Evolutionary conservation across 192 early-diverging fungal species (phyloP).

Genomic region (Dissophora globulifera): DNA sequence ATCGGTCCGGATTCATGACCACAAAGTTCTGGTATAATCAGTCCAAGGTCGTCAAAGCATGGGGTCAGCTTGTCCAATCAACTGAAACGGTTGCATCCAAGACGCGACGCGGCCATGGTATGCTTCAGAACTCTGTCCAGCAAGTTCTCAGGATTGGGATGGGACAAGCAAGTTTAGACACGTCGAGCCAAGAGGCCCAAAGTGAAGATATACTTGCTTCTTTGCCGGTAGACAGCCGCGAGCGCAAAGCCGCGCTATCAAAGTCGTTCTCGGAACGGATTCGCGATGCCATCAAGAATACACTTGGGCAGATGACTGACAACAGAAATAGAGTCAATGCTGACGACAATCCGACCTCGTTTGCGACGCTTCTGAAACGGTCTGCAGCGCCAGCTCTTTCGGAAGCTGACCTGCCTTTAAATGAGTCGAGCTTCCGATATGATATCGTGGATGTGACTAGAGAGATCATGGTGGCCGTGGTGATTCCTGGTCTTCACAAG

Average conservation of each 20-base stretch:
- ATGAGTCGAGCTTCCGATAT: constrained; percentile 42
- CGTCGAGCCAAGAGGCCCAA: not conserved
- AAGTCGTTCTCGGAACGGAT: constrained; percentile 2
- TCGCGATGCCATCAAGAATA: constrained; percentile 3
- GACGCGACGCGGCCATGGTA: not conserved
- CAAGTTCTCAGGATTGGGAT: not conserved
- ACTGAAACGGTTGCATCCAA: constrained; percentile 20
- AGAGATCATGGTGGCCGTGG: constrained; percentile 26
- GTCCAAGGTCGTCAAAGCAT: constrained; percentile 12
- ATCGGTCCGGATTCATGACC: constrained; percentile 15
- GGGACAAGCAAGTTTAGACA: not conserved
- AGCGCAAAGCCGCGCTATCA: not conserved
- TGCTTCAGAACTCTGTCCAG: constrained; percentile 14
- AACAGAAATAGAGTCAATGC: no score
- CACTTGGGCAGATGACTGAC: not conserved
- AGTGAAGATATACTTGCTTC: not conserved
- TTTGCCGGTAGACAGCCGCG: not conserved
- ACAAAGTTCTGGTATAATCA: constrained; percentile 35
- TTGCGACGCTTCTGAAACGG: not conserved
- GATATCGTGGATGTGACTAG: constrained; percentile 48
- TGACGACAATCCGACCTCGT: not conserved
- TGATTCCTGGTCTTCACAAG: constrained; percentile 31
- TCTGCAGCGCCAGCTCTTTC: not conserved
- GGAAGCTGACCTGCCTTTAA: constrained; percentile 11
- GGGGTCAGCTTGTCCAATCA: constrained; percentile 22